Percentiles rank a stretch among this genome's conserved stretches.
Evolutionary conservation across 2,329 filamentous ascomycete species (phyloP).

Genomic region (Trichoderma breve): DNA sequence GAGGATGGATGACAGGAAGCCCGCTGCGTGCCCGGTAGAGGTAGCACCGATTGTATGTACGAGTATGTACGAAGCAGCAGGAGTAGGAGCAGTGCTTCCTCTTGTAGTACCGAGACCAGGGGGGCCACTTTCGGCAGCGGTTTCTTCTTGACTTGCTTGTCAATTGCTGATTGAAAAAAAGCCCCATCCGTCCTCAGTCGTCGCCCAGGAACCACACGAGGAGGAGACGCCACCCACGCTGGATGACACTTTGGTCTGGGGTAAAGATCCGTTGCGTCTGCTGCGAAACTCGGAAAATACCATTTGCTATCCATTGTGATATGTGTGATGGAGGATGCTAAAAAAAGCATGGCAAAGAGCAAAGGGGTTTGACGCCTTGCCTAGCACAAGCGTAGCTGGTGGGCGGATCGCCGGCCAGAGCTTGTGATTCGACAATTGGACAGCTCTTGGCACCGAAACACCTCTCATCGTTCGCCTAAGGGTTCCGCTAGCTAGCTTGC

Average conservation of each 20-base stretch:
- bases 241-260: not conserved
- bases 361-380: constrained; percentile 5
- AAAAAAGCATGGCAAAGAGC: constrained; percentile 11
- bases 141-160: not conserved
- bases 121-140: constrained; percentile 3
- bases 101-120: constrained; percentile 16
- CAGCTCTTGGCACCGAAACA: constrained; percentile 1
- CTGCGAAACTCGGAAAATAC: constrained; percentile 2
- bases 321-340: constrained; percentile 1
- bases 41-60: not conserved
- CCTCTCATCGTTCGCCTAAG: constrained; percentile 1
- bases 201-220: constrained; percentile 5
- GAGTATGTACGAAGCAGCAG: not conserved
- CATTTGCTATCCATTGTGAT: not conserved
- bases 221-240: constrained; percentile 6
- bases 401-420: constrained; percentile 13
- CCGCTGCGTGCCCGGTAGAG: constrained; percentile 14
- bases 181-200: not conserved
- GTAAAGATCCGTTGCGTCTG: not conserved
- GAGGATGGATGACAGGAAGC: constrained; percentile 6
- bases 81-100: not conserved
- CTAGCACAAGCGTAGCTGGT: constrained; percentile 12
- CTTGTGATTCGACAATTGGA: constrained; percentile 20
- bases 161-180: constrained; percentile 3
- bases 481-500: constrained; percentile 17